phyloP scores from a whole-genome alignment of 768 basidiomycete species.

The Leccinellum luteum region DNA sequence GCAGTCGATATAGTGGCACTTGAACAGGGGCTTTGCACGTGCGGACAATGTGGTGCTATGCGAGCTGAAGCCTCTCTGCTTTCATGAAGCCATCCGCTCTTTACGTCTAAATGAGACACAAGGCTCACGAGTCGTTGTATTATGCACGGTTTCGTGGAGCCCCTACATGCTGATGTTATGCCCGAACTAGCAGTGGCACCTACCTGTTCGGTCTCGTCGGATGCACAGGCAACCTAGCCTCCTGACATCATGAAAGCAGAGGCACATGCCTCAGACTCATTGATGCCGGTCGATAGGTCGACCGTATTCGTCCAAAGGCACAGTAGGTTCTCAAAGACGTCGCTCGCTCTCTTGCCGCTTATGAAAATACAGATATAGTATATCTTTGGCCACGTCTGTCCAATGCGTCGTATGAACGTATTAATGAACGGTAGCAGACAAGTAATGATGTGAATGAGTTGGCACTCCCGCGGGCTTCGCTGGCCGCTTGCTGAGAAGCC shows the following conservation, averaged over 20 bases:
- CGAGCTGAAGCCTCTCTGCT: neutral
- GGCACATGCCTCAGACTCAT: neutral
- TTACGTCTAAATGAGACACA: constrained; percentile 11
- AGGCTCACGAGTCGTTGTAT: neutral
- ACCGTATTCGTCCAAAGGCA: neutral
- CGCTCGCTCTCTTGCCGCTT: neutral
- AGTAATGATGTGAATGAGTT: constrained; percentile 5
- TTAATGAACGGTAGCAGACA: constrained; percentile 6
- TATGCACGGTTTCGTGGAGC: neutral
- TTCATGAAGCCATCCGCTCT: neutral
- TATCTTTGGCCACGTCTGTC: neutral
- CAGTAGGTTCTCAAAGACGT: neutral
- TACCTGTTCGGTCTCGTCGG: neutral
- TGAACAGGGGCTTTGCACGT: constrained; percentile 1
- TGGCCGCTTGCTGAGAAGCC: constrained; percentile 15
- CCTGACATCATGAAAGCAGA: constrained; percentile 8
- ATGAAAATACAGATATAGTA: neutral
- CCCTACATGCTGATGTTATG: neutral
- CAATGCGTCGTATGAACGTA: neutral
- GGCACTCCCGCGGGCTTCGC: constrained; percentile 17
- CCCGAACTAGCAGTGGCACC: neutral
- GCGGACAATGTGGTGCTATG: neutral
- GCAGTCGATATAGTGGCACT: neutral
- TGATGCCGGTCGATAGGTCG: neutral
- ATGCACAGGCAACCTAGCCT: neutral